Evolutionary conservation across 768 basidiomycete species (phyloP).

Genomic region (Lactarius indigo): DNA sequence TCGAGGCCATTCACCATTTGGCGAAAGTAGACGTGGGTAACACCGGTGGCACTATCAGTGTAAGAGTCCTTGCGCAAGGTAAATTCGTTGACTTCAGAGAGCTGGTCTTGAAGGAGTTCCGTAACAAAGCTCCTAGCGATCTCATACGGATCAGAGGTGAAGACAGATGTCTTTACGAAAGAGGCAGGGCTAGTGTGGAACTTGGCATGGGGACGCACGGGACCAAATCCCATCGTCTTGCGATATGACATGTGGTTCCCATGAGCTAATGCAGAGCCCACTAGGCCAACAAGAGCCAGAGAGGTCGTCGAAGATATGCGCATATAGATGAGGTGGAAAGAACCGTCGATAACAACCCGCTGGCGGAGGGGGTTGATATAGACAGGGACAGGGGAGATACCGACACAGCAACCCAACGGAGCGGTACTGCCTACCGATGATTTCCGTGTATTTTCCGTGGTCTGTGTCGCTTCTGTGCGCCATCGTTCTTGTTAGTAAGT

Average conservation of each 20-base stretch:
- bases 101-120: slow-evolving; percentile 42
- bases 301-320: slow-evolving; percentile 14
- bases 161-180: slow-evolving; percentile 23
- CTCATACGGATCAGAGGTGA: slow-evolving; percentile 45
- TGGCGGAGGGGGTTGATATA: slow-evolving; percentile 18
- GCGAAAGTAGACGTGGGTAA: slow-evolving; percentile 85
- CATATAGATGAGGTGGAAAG: slow-evolving; percentile 13
- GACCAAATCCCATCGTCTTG: slow-evolving; percentile 91
- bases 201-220: slow-evolving; percentile 67
- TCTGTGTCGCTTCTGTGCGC: too few relatives aligned
- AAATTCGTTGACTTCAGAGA: slow-evolving; percentile 41
- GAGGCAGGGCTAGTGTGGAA: slow-evolving; percentile 51
- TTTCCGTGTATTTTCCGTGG: not conserved
- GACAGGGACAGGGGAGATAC: not conserved
- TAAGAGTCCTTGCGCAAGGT: slow-evolving; percentile 79
- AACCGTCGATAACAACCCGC: slow-evolving; percentile 3
- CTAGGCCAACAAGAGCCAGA: slow-evolving; percentile 26
- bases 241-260: slow-evolving; percentile 40
- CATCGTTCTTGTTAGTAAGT: too few relatives aligned
- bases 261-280: slow-evolving; percentile 22
- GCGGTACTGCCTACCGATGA: not conserved
- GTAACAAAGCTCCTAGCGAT: slow-evolving; percentile 63
- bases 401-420: not conserved
- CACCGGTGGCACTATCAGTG: slow-evolving; percentile 79
- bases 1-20: slow-evolving; percentile 85